phyloP scores from a whole-genome alignment of 2,329 filamentous ascomycete genomes.

The Penicillium sclerotiorum region DNA sequence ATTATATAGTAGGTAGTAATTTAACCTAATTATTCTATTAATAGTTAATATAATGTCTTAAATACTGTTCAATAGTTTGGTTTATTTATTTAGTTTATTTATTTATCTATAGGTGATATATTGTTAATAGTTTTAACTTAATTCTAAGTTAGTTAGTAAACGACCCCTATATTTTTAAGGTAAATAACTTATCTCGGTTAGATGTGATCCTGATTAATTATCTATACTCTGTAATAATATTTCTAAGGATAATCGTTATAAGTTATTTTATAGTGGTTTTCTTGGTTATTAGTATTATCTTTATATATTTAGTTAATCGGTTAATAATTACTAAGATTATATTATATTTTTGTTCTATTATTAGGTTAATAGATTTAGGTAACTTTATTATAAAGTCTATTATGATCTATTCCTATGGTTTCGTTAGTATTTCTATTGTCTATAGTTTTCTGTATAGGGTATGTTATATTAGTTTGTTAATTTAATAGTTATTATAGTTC shows the following conservation, averaged over 20 bases:
- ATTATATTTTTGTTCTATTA: background rate
- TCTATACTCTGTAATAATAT: slow-evolving; percentile 1
- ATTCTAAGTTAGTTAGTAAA: slow-evolving; percentile 3
- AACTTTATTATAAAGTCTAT: slow-evolving; percentile 7
- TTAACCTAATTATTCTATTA: slow-evolving; percentile 6
- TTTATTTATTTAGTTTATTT: slow-evolving; percentile 6
- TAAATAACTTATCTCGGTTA: slow-evolving; percentile 5
- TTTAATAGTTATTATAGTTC: background rate
- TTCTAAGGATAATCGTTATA: background rate
- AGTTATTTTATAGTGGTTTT: background rate
- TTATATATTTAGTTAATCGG: background rate
- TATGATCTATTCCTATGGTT: slow-evolving; percentile 7
- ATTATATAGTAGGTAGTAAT: background rate
- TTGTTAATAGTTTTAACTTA: slow-evolving; percentile 5
- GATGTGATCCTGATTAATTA: background rate
- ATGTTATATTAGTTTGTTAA: slow-evolving; percentile 2
- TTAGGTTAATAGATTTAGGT: too few relatives aligned
- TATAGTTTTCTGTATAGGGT: background rate
- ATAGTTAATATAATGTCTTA: slow-evolving; percentile 11
- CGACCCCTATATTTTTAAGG: slow-evolving; percentile 3
- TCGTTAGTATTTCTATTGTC: background rate
- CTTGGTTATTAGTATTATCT: background rate
- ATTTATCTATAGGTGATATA: slow-evolving; percentile 4
- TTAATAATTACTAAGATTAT: slow-evolving; percentile 3
- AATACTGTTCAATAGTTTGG: slow-evolving; percentile 11